Base-by-base conservation (phyloP, 164 flowering plant genomes). In the Dillenia suffruticosa region DNA sequence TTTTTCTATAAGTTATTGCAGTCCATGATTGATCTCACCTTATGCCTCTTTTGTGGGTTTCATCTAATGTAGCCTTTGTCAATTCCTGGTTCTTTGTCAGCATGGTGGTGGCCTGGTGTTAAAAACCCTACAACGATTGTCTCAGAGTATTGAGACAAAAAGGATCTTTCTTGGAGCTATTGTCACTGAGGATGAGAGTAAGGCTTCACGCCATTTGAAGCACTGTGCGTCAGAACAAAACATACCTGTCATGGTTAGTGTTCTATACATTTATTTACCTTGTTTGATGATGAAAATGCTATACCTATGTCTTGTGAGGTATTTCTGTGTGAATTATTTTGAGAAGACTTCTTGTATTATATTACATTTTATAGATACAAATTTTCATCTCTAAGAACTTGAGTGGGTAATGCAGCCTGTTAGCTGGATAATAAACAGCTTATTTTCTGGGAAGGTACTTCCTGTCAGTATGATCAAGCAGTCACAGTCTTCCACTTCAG, bases 41-140 rank as follows among this genome's bases (percentile, higher is more conserved):
- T 9, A 15, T 56, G 9, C 48, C 57, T 12, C 40, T 55, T 47
- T 63, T 43, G 48, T 54, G 60, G 8, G 17, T 24, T 9, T 24
- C 40, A 10, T 19, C n/a, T 62, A 13, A 62, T 66, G 59, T 46
- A 12, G 19, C 49, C 5, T 13, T 43, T 60, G 12, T 58, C 16
- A 50, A 26, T 16, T 65, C 49, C 40, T 56, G 53, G 15, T 40
- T 51, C 48, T 19, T 19, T 19, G 22, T 12, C 73, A 90, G 96
- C 94, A 86, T 68, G 98, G 95, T 60, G 90, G 91, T 49, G 98
- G 98, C 26, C 70, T 48, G 61, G 88, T 89, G 48, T 89, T 81
- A 76, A 86, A 84, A 72, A 81, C 92, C 44, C 82, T 89, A 10
- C 86, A 77, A 19, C 58, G 74, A 76, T 70, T 92, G 70, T 68